These are phyloP conservation scores for Paramyrothecium roridum DNA, from an alignment of 2,329 filamentous ascomycete genomes.

Conservation along the genomic window DNA sequence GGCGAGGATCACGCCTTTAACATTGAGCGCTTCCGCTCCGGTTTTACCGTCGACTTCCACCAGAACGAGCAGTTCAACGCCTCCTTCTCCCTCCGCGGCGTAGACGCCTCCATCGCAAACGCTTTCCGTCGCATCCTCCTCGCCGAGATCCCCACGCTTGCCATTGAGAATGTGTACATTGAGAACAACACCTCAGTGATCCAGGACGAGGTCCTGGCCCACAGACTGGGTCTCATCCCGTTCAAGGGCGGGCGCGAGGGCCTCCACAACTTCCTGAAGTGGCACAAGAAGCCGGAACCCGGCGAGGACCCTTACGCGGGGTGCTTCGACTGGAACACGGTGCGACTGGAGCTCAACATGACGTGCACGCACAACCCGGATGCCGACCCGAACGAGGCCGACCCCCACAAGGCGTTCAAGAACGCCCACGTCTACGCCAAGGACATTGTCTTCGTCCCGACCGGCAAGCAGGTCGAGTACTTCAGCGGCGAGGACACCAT, in stretches of 20 bases:
- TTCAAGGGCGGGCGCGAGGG: conserved; percentile 77
- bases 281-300: conserved; percentile 68
- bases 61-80: conserved; percentile 73
- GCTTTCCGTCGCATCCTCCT: conserved; percentile 96
- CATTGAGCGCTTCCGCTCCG: conserved; percentile 66
- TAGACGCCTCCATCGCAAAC: conserved; percentile 92
- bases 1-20: conserved; percentile 85
- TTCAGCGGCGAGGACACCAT: conserved; percentile 70
- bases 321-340: conserved; percentile 79
- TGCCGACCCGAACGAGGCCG: conserved; percentile 68
- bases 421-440: conserved; percentile 80
- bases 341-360: conserved; percentile 72
- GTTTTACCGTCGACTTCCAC: conserved; percentile 78
- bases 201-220: conserved; percentile 93
- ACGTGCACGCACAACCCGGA: conserved; percentile 77
- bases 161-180: conserved; percentile 90
- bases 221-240: conserved; percentile 86
- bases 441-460: conserved; percentile 73
- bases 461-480: conserved; percentile 67
- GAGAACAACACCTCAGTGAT: conserved; percentile 97
- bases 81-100: conserved; percentile 85
- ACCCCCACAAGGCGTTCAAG: conserved; percentile 81
- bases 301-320: conserved; percentile 60
- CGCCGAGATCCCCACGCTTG: conserved; percentile 88
- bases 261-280: conserved; percentile 73